Conservation (phyloP, 208 protist species). For the Wallacemonas rigidus region DNA sequence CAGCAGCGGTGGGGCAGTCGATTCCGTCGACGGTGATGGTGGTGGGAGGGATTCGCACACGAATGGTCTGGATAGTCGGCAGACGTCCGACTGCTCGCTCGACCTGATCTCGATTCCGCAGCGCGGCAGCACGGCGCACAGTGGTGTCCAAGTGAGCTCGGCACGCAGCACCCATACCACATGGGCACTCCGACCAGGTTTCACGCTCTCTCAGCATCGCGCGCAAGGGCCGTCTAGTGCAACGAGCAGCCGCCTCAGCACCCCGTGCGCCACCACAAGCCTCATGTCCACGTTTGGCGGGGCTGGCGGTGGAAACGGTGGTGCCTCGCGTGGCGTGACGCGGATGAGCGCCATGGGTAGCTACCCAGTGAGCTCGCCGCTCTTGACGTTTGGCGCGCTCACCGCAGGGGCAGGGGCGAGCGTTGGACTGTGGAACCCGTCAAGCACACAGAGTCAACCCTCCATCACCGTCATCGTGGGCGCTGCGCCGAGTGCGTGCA, state of each 20-base stretch:
- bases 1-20: background rate
- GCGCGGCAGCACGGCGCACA: background rate
- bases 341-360: background rate
- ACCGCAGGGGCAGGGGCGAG: background rate
- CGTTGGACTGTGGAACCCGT: background rate
- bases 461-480: slow-evolving; percentile 8
- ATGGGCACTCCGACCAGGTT: background rate
- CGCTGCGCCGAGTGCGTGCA: background rate
- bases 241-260: slow-evolving; percentile 9
- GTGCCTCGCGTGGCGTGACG: background rate
- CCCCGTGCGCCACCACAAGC: slow-evolving; percentile 5
- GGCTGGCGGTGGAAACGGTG: background rate
- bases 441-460: background rate
- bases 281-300: slow-evolving; percentile 10
- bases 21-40: slow-evolving; percentile 12
- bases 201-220: background rate
- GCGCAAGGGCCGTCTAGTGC: background rate
- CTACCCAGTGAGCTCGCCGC: background rate
- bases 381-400: slow-evolving; percentile 3
- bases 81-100: slow-evolving; percentile 8
- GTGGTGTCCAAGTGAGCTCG: too few species aligned
- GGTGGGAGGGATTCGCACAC: slow-evolving; percentile 5
- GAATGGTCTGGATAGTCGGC: slow-evolving; percentile 8
- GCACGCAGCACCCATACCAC: background rate
- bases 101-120: background rate